Conservation (phyloP, 2,329 filamentous ascomycete genomes). For the Metarhizium humberi region DNA sequence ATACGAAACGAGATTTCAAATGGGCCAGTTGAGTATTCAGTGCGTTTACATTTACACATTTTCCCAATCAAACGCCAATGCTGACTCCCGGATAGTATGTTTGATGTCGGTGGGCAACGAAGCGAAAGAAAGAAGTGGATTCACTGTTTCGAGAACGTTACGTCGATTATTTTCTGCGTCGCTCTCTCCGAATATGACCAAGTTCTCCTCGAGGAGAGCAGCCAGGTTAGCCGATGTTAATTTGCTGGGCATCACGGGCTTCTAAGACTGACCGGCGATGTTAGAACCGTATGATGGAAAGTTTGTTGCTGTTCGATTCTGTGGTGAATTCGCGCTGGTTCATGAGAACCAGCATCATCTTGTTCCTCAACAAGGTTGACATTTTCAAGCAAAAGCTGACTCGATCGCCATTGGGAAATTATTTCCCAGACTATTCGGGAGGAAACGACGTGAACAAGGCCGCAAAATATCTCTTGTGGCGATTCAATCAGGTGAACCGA, state of each 20-base stretch:
- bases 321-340: slow-evolving; percentile 99
- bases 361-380: slow-evolving; percentile 98
- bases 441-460: slow-evolving; percentile 97
- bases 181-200: slow-evolving; percentile 98
- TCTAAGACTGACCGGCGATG: background rate
- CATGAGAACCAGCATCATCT: slow-evolving; percentile 95
- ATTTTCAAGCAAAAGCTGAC: slow-evolving; percentile 92
- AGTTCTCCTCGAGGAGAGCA: slow-evolving; percentile 91
- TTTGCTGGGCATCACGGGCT: background rate
- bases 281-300: slow-evolving; percentile 99
- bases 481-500: slow-evolving; percentile 97
- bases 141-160: slow-evolving; percentile 99
- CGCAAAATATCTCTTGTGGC: slow-evolving; percentile 94
- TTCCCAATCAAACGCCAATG: background rate
- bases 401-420: slow-evolving; percentile 82
- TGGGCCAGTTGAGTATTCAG: slow-evolving; percentile 99
- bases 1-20: slow-evolving; percentile 96
- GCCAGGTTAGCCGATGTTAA: slow-evolving; percentile 56
- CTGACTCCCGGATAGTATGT: slow-evolving; percentile 62
- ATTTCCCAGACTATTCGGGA: slow-evolving; percentile 96
- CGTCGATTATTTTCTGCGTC: slow-evolving; percentile 98
- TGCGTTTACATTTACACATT: slow-evolving; percentile 38
- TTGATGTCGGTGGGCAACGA: slow-evolving; percentile 93
- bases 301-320: slow-evolving; percentile 89
- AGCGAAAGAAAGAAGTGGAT: slow-evolving; percentile 99